Evolutionary conservation across 1,139 yeast species (phyloP), one percentile per base, ranked within the genome.

Genomic region (Kodamaea arcana): DNA sequence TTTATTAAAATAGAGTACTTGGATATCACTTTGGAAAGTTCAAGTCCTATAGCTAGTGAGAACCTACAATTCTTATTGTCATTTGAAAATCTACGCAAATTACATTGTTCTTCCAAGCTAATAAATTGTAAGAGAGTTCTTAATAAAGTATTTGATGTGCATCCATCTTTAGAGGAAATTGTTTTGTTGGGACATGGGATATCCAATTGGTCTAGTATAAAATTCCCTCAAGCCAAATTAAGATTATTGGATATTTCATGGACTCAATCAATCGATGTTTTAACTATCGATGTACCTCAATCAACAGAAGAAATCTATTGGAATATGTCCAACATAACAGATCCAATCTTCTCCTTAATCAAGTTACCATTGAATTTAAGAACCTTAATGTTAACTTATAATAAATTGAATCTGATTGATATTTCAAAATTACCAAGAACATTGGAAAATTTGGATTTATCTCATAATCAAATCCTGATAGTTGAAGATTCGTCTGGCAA

Each of bases 231-330:
- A 2, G 20, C 24, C 13, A 46, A 40, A 22, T 43, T 65, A 17
- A 39, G 36, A 7, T 58, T 59, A 31, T 44, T 65, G 29, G 72
- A 65, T 40, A 41, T 62, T 16, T 65, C 72, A 3, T 66, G 72
- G 72, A 56, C 52, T 20, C 42, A 42, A 15, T 28, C 28, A n/a
- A 44, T 43, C 5, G 44, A 44, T 22, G 42, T 43, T 10, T 31
- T 36, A 15, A 35, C 46, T 2, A 33, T 44, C 52, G 56, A 33
- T 0, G 37, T 59, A 8, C 67, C 59, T 2, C 37, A 31, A 9
- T 41, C 46, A 4, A 42, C 54, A 3, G 34, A 35, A 1, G 52
- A 64, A 18, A 36, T 65, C 5, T 65, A 56, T 41, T 58, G 65
- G 48, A 66, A 65, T 40, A 49, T 47, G 39, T 54, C 61, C 2